Evolutionary conservation across 768 basidiomycete species (phyloP), one percentile per base, ranked within the genome.

Genomic region (Macrolepiota fuliginosa): DNA sequence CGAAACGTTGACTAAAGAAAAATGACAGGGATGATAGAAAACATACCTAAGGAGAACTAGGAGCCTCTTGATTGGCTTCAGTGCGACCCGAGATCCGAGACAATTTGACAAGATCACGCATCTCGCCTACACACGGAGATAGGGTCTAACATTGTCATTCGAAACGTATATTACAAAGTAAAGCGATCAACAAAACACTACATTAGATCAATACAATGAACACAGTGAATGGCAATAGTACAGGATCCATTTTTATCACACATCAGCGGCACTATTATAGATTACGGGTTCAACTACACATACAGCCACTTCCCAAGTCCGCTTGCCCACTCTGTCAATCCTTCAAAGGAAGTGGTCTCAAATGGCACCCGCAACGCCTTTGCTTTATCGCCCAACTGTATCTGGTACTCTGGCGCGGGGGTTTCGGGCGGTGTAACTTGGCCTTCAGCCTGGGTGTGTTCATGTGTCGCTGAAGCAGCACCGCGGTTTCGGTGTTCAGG

Each of bases 241-340:
- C 29, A 32, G 29, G 7, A 32, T 32, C 7, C 29, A 32, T 32
- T 32, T 32, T 32, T 32, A 32, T 32, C 29, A 32, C 7, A 32
- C 29, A 32, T 32, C 29, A 32, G 29, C 7, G 29, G 29, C 7
- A 24, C 47, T 12, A 27, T 15, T 24, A 27, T 49, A 27, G 24
- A n/a, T n/a, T 10, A 25, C 24, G 27, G 22, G 27, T 49, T 29
- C 36, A 62, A 57, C 78, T 71, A 86, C 32, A 86, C 84, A 71
- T 84, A 89, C 72, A 86, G 68, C 87, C 87, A 89, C 62, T 78
- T 76, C 29, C 86, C 87, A 35, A 83, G 74, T 58, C 70, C 72
- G 40, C 77, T 72, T 4, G 81, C 83, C 87, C 87, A 89, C 27
- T 73, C 71, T 15, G 81, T 64, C 32, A 89, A 76, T 53, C 81